A percentile compares a stretch with the other conserved stretches of the same genome.
These are phyloP conservation scores for Magnusiomyces ingens DNA, from an alignment of 1,139 yeast species.

Conservation along the genomic window DNA sequence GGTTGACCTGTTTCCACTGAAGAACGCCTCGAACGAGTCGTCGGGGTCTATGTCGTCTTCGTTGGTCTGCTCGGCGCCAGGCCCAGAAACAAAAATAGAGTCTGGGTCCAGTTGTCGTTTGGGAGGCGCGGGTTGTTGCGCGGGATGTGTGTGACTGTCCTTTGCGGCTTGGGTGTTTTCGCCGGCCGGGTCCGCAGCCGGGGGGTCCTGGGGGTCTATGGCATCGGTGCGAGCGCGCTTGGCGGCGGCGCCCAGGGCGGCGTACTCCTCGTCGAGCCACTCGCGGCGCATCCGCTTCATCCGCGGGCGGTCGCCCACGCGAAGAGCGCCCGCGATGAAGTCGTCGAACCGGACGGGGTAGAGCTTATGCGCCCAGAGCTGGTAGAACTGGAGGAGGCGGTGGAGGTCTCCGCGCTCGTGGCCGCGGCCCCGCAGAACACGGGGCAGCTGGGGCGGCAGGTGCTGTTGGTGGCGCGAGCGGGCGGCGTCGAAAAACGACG, in stretches of 20 bases:
- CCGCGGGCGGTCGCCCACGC: slow-evolving; percentile 22
- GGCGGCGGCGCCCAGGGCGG: background rate
- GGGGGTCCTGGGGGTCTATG: too few relatives aligned
- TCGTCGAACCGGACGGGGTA: slow-evolving; percentile 75
- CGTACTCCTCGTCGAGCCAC: slow-evolving; percentile 30
- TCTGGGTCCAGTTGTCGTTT: too few relatives aligned
- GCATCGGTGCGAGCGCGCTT: too few relatives aligned
- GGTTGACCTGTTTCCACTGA: too few relatives aligned
- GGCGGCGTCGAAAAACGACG: slow-evolving; percentile 10
- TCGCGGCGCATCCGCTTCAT: slow-evolving; percentile 26
- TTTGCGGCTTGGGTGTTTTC: too few relatives aligned
- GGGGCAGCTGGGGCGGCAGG: slow-evolving; percentile 37
- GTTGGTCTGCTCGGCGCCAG: too few relatives aligned
- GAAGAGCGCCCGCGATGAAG: slow-evolving; percentile 34
- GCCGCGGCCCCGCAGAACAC: slow-evolving; percentile 25
- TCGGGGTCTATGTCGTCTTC: too few relatives aligned
- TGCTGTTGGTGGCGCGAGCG: slow-evolving; percentile 19
- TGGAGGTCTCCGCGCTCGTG: slow-evolving; percentile 33
- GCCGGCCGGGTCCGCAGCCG: too few relatives aligned
- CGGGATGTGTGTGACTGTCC: too few relatives aligned
- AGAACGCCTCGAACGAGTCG: too few relatives aligned
- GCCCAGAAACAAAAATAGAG: too few relatives aligned
- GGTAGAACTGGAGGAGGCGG: slow-evolving; percentile 56
- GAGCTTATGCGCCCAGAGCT: slow-evolving; percentile 76
- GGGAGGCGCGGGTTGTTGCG: too few relatives aligned